Base-by-base conservation (phyloP, 2,329 filamentous ascomycete species). In the Aspergillus neotritici region DNA sequence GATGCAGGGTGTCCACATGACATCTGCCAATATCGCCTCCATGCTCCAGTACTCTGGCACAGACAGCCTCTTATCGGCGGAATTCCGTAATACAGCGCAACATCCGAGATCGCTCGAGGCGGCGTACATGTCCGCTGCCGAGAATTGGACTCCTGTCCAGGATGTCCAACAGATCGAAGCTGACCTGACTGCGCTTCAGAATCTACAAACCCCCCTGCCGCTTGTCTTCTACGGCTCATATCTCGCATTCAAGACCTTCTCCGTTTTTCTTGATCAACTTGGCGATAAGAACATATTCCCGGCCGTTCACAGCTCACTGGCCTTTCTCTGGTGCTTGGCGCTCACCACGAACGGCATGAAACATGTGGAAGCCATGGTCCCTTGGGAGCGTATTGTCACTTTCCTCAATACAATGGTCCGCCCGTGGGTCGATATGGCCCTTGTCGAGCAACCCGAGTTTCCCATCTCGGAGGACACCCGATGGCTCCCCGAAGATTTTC, bases 401-500 rank as follows among this genome's bases (percentile, higher is more conserved):
- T 80, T 77, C 49, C 64, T 83, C 4, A 82, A 80, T 61, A 69
- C 68, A 9, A 63, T 82, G 15, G 59, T 71, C 21, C 68, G 63
- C 13, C 65, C 60, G 21, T 64, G 67, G 12, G 56, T 60, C 1
- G 56, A 58, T 46, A 62, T 59, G 49, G 50, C 46, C 31, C 61
- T 52, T 50, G 68, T 68, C 49, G 66, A 69, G 47, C 47, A 55
- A 46, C 44, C 60, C 31, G 44, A 57, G 0, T 77, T 79, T 48
- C 71, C 74, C 14, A 44, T 52, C 30, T 53, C 61, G 29, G 63
- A 69, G n/a, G 61, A 66, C 41, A 63, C 52, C 3, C 63, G 67
- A 8, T 77, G 79, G 38, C 54, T 83, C 1, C 73, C 76, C 0
- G 80, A 83, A 49, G 80, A 83, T 49, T 81, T 76, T 49, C 55